Evolutionary conservation across 2,329 filamentous ascomycete genomes (phyloP).

Genomic region (Pezicula neosporulosa): DNA sequence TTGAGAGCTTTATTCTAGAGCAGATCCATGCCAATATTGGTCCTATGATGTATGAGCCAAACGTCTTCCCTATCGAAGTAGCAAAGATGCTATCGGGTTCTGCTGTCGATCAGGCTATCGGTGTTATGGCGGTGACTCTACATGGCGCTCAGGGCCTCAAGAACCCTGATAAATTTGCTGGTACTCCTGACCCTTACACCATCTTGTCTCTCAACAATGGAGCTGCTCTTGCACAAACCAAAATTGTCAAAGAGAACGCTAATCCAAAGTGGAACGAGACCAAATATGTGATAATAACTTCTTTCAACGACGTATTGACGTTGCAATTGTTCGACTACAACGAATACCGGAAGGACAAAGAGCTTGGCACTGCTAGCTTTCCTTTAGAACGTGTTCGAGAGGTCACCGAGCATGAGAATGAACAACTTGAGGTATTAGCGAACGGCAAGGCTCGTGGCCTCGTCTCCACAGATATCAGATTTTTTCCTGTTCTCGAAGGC

Average conservation of each 20-base stretch:
- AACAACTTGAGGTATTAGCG: conserved; percentile 77
- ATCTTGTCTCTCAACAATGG: conserved; percentile 82
- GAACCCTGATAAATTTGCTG: conserved; percentile 91
- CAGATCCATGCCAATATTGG: conserved; percentile 91
- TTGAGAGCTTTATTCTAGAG: conserved; percentile 91
- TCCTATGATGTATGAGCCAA: conserved; percentile 97
- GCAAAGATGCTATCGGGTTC: conserved; percentile 97
- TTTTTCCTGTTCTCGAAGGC: conserved; percentile 87
- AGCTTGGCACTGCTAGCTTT: conserved; percentile 85
- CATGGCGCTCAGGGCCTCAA: conserved; percentile 90
- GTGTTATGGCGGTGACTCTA: conserved; percentile 86
- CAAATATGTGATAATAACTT: conserved; percentile 90
- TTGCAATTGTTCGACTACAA: conserved; percentile 90
- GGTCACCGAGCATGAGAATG: conserved; percentile 74
- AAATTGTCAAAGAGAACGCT: conserved; percentile 77
- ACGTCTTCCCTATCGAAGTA: conserved; percentile 97
- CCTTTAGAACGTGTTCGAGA: conserved; percentile 78
- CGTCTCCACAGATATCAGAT: conserved; percentile 78
- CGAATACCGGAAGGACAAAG: conserved; percentile 93
- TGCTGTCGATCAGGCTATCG: conserved; percentile 91
- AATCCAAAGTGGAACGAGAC: conserved; percentile 97
- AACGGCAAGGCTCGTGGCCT: conserved; percentile 82
- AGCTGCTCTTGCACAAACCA: conserved; percentile 79
- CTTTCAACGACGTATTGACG: conserved; percentile 82
- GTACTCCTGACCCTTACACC: conserved; percentile 87